These are phyloP conservation scores for Dendrocalamus latiflorus DNA, from an alignment of 202 grass and related monocot genomes.

Conservation along the genomic window DNA sequence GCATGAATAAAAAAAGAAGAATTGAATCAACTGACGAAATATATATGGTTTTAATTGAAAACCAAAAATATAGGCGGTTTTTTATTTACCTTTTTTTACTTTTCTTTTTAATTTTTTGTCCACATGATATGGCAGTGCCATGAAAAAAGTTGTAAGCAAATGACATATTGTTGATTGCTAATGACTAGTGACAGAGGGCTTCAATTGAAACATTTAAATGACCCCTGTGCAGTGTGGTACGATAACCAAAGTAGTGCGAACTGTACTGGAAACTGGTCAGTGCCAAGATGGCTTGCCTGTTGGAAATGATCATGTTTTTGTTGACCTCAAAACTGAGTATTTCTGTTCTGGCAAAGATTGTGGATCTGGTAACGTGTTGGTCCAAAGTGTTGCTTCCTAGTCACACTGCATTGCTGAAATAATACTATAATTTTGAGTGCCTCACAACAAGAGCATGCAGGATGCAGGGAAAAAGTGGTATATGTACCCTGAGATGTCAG, in stretches of 20 bases:
- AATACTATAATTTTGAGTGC: not conserved
- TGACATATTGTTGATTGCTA: not conserved
- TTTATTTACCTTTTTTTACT: not conserved
- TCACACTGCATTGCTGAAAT: not conserved
- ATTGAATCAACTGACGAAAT: not conserved
- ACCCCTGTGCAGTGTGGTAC: not conserved
- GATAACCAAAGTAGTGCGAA: not conserved
- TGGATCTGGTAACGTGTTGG: not conserved
- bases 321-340: not conserved
- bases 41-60: not conserved
- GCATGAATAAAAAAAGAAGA: not conserved
- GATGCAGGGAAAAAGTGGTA: not conserved
- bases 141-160: not conserved
- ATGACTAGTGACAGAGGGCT: not conserved
- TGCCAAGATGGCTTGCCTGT: not conserved
- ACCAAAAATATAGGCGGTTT: not conserved
- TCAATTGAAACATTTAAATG: not conserved
- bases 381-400: not conserved
- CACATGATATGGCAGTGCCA: not conserved
- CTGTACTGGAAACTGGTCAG: not conserved
- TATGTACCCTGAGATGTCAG: not conserved
- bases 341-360: not conserved
- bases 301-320: not conserved
- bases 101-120: not conserved
- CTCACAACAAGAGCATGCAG: not conserved